phyloP scores from a whole-genome alignment of 306 rosid genomes.

The Trifolium fragiferum region DNA sequence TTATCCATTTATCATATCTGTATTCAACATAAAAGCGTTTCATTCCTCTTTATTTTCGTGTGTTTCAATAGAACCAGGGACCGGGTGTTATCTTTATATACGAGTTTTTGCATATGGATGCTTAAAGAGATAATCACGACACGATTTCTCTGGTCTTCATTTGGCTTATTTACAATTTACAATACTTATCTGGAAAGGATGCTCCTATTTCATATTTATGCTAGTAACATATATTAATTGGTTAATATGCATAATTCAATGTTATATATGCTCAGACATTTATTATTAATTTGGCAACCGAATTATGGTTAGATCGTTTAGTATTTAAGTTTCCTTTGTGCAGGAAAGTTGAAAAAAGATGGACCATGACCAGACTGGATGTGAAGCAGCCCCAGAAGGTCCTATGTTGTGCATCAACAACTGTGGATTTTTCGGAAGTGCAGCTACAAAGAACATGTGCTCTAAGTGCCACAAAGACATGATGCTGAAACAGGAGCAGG shows the following conservation, averaged over 20 bases:
- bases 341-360: constrained; percentile 67
- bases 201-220: background rate
- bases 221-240: background rate
- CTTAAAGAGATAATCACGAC: constrained; percentile 24
- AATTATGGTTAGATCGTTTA: background rate
- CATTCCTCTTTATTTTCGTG: background rate
- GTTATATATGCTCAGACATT: background rate
- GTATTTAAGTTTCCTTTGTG: constrained; percentile 20
- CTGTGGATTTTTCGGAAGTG: constrained; percentile 92
- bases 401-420: constrained; percentile 85
- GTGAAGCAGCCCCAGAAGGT: constrained; percentile 93
- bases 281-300: background rate
- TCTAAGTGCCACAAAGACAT: constrained; percentile 93
- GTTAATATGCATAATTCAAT: background rate
- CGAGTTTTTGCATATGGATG: constrained; percentile 3
- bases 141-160: background rate
- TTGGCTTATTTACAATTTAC: background rate
- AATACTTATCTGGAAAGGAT: background rate
- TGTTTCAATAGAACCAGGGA: background rate
- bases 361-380: constrained; percentile 94
- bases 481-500: constrained; percentile 84
- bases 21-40: background rate
- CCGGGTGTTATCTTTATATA: background rate
- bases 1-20: no score
- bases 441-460: constrained; percentile 94